These are phyloP conservation scores for Neurospora sp. DNA, from an alignment of 2,329 filamentous ascomycete species.

Conservation along the genomic window DNA sequence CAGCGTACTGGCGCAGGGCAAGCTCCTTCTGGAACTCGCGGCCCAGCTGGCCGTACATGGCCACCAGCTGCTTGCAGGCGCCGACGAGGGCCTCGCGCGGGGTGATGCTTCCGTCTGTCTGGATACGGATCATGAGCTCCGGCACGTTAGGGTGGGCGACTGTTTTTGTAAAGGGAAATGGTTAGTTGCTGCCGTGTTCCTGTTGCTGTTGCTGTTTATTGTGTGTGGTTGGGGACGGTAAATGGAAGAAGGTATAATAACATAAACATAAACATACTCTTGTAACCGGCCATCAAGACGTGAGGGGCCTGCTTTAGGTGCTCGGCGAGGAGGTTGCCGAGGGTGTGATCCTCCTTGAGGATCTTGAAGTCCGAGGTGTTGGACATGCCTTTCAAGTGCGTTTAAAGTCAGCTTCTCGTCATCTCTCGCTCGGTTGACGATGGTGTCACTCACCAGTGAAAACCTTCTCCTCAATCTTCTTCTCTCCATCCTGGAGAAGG, in stretches of 20 bases:
- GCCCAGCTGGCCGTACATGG: constrained; percentile 63
- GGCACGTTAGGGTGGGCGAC: constrained; percentile 52
- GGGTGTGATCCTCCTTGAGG: constrained; percentile 93
- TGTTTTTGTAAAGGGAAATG: constrained; percentile 16
- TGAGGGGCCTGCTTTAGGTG: constrained; percentile 77
- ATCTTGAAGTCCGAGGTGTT: constrained; percentile 94
- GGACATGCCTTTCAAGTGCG: constrained; percentile 52
- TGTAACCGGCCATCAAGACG: constrained; percentile 87
- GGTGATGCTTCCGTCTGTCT: constrained; percentile 80
- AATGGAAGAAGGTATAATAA: too few species aligned
- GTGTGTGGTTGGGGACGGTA: too few species aligned
- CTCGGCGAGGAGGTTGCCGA: constrained; percentile 80
- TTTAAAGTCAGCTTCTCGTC: not conserved
- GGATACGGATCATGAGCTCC: constrained; percentile 63
- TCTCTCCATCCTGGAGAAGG: constrained; percentile 76
- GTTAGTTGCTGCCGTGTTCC: constrained; percentile 1
- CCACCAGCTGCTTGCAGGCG: constrained; percentile 72
- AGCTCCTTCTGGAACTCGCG: constrained; percentile 22
- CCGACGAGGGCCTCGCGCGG: constrained; percentile 82
- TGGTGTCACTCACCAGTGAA: constrained; percentile 60
- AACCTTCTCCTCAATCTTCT: constrained; percentile 81
- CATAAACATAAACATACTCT: constrained; percentile 38
- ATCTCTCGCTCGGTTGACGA: too few species aligned
- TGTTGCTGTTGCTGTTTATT: not conserved
- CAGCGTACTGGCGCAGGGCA: constrained; percentile 23